Conservation (phyloP, 352 stramenopile genomes). For the Pythium dissotocum region DNA sequence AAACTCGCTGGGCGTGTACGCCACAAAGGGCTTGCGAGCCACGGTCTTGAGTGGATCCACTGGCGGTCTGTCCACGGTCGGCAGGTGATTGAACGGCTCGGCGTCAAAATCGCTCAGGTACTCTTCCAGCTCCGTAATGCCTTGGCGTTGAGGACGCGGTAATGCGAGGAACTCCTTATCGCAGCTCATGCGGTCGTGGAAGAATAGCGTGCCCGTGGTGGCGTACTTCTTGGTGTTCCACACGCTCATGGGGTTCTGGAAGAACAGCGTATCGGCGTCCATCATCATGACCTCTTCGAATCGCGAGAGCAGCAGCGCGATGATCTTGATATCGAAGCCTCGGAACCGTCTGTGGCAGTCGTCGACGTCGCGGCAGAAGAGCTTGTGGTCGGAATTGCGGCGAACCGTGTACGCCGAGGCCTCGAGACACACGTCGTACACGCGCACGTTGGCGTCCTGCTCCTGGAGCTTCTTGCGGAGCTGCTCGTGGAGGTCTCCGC, state of each 20-base stretch:
- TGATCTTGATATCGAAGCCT: constrained; percentile 64
- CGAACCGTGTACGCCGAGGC: constrained; percentile 28
- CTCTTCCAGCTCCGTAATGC: no score
- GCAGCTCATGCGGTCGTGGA: constrained; percentile 63
- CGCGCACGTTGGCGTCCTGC: constrained; percentile 44
- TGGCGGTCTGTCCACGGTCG: no score
- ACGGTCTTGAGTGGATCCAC: no score
- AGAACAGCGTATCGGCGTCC: constrained; percentile 73
- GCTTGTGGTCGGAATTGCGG: constrained; percentile 6
- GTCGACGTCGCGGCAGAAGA: constrained; percentile 52
- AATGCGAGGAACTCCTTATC: constrained; percentile 44
- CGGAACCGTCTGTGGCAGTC: constrained; percentile 56
- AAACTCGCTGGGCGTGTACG: constrained; percentile 48
- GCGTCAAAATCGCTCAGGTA: no score
- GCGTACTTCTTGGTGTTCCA: constrained; percentile 57
- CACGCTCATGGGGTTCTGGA: constrained; percentile 53
- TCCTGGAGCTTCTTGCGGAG: constrained; percentile 36
- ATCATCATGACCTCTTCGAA: constrained; percentile 80
- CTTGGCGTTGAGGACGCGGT: neutral
- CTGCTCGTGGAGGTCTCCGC: constrained; percentile 48
- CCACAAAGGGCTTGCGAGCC: constrained; percentile 12
- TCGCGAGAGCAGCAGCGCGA: constrained; percentile 60
- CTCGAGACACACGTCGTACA: constrained; percentile 62
- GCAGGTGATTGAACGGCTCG: no score
- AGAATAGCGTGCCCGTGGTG: constrained; percentile 65